A percentile compares a stretch with the other conserved stretches of the same genome.
These are phyloP conservation scores for Seminavis robusta DNA, from an alignment of 108 stramenopile genomes.

Conservation along the genomic window DNA sequence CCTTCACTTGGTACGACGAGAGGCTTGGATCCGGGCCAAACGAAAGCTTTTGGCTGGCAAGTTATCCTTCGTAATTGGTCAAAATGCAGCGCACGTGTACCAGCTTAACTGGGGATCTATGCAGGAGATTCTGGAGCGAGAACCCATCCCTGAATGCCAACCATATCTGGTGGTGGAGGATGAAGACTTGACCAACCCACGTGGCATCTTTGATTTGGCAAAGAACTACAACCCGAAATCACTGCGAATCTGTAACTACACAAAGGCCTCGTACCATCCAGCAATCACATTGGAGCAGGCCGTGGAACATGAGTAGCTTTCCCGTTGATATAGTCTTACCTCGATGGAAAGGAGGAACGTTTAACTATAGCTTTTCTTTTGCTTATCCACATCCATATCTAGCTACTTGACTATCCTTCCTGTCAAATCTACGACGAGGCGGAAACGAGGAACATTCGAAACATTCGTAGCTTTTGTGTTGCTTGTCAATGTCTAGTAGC, in stretches of 20 bases:
- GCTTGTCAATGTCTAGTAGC: no score
- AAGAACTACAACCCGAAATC: background rate
- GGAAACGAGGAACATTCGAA: no score
- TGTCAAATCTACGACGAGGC: no score
- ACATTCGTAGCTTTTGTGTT: no score
- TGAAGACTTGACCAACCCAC: no score
- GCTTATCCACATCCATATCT: no score
- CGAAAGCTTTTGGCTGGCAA: background rate
- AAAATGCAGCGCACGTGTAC: background rate
- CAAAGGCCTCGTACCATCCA: background rate
- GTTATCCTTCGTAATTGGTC: background rate
- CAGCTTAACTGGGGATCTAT: background rate
- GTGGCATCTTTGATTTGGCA: background rate
- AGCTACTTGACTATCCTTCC: no score
- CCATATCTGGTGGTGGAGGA: background rate
- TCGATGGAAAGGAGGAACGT: no score
- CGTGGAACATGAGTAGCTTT: no score
- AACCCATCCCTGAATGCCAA: background rate
- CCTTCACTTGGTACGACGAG: slow-evolving; percentile 7
- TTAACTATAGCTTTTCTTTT: no score
- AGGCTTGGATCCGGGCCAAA: background rate
- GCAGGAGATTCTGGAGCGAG: background rate
- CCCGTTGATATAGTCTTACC: no score
- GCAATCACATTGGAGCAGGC: background rate
- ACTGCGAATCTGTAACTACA: background rate